Base-by-base conservation (phyloP, 2,329 filamentous ascomycete genomes). In the Pseudocercospora crystallina region DNA sequence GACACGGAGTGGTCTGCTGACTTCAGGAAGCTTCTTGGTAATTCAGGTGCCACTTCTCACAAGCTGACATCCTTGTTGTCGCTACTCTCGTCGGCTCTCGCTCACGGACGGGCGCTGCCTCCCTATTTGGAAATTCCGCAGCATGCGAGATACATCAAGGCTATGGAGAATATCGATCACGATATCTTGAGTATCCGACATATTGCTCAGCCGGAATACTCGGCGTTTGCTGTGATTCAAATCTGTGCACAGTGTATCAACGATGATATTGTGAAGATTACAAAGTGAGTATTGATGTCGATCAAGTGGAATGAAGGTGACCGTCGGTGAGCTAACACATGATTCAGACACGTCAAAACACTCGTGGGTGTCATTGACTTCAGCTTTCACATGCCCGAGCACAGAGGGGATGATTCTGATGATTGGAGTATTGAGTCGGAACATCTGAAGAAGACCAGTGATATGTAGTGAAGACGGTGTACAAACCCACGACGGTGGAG, bases 331-430 rank as follows among this genome's bases (percentile, higher is more conserved):
- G 20, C 20, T 26, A 26, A 26, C 20, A 26, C 7, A 3, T 26
- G 20, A 14, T 5, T 10, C 38, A 63, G 62, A 17, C 75, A 77
- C 35, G 80, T 89, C 0, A 83, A 78, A 61, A 77, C 76, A 13
- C 69, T 89, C 11, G 85, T 89, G 0, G 86, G 86, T 1, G 85
- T 87, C 51, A 77, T 88, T 12, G 86, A 89, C 66, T 89, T 89
- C 61, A 82, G 80, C 30, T 86, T 85, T 63, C 77, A 81, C 55
- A 69, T 82, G 5, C 72, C 78, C 2, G 71, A 65, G 49, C 51
- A 51, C 15, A 71, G 67, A 1, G 70, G 68, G 53, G 36, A 46
- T 17, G 44, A 39, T 30, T 43, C 45, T 7, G 57, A 62, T 30
- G 54, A 55, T 40, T 50, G 49, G 11, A 56, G 45, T 30, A 50